Base-by-base conservation (phyloP, 148 eudicot species). In the Camellia granthamiana region DNA sequence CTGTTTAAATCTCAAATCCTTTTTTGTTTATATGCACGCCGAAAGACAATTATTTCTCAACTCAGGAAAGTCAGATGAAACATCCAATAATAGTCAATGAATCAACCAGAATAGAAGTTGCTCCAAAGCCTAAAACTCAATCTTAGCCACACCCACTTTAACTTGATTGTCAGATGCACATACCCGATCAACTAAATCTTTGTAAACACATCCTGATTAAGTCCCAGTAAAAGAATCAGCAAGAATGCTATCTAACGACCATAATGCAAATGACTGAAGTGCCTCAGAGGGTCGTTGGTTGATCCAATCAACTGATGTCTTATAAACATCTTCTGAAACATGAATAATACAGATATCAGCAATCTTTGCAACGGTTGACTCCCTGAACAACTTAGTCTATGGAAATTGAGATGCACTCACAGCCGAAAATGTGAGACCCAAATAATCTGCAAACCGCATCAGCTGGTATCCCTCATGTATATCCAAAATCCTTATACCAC, bases 391-490 rank as follows among this genome's bases (percentile, higher is more conserved):
- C 82, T 93, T 93, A 44, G 88, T 84, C 97, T 93, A 93, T 0
- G 95, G 95, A 82, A 93, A 93, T 73, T 91, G 92, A 5, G 95
- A 88, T 4, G 91, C 83, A 72, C 82, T 83, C 77, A 93, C 97
- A 6, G 85, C 85, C 0, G 93, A 78, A 71, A 93, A 93, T 1
- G 90, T 92, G 18, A 92, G 89, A 8, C 91, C 97, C 44, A 91
- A 93, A 69, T 88, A 93, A 82, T 93, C 97, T 1, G 97, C 97
- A 55, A 93, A 90, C 85, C 95, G 82, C 97, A 91, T 89, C 89
- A 93, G 78, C 80, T 90, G 93, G 95, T 54, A 91, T 83, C 19
- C 99, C 99, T 60, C 99, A 98, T 3, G 98, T 91, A 79, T 97
- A 97, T 65, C 89, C 94, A 78, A 87, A 90, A 82, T 97, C 99